A percentile compares a stretch with the other conserved stretches of the same genome.
Conservation (phyloP, 2,329 filamentous ascomycete genomes). For the Dothiorella sarmentorum region DNA sequence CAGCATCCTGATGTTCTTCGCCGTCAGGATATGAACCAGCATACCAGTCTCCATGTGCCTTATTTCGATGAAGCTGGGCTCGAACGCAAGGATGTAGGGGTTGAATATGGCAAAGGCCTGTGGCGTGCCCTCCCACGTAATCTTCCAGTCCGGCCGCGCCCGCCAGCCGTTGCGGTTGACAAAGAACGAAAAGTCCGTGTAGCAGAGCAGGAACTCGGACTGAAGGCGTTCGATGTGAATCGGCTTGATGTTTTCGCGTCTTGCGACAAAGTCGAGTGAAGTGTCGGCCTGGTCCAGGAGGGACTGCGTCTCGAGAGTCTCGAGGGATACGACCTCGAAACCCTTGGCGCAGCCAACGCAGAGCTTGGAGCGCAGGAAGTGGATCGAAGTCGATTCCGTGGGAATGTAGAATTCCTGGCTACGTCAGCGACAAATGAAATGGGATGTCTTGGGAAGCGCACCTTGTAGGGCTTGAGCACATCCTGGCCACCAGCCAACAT, state of each 20-base stretch:
- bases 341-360: slow-evolving; percentile 94
- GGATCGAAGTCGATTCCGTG: slow-evolving; percentile 94
- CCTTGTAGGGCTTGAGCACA: slow-evolving; percentile 90
- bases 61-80: slow-evolving; percentile 96
- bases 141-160: slow-evolving; percentile 91
- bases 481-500: slow-evolving; percentile 95
- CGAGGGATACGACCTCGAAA: slow-evolving; percentile 93
- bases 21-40: slow-evolving; percentile 88
- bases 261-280: slow-evolving; percentile 91
- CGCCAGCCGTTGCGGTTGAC: slow-evolving; percentile 98
- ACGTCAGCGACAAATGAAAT: not conserved
- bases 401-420: slow-evolving; percentile 90
- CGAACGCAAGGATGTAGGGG: slow-evolving; percentile 95
- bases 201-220: slow-evolving; percentile 95
- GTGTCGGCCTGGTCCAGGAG: slow-evolving; percentile 96
- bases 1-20: slow-evolving; percentile 95
- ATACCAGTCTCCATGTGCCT: slow-evolving; percentile 91
- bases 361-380: slow-evolving; percentile 94
- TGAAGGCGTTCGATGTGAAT: slow-evolving; percentile 97
- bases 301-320: slow-evolving; percentile 97
- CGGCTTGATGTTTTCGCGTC: slow-evolving; percentile 88
- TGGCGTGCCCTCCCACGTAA: slow-evolving; percentile 94
- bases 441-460: slow-evolving; percentile 28
- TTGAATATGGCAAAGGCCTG: slow-evolving; percentile 91
- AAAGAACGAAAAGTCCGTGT: slow-evolving; percentile 98